Base-by-base conservation (phyloP, 305 asterid species). In the Fraxinus xanthoxyloides region DNA sequence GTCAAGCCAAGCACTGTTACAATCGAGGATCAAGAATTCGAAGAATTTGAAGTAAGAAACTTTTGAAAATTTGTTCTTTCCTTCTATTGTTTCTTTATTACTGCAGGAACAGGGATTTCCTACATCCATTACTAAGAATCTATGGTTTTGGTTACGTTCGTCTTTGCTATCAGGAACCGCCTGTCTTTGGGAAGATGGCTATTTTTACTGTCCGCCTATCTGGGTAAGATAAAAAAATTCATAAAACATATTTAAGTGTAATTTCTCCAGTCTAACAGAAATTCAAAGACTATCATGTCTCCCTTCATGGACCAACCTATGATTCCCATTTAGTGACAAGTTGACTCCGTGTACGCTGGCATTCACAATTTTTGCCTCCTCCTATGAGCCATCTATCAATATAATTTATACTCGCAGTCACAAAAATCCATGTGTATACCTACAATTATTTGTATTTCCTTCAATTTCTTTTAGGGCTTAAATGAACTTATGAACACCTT, bases 1-100 rank as follows among this genome's bases (percentile, higher is more conserved):
- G 90, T 74, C 43, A 81, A 91, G 91, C 97, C 97, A 65, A 95
- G 90, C 82, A 92, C 90, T 34, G 78, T 89, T 65, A 82, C 85
- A 3, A 84, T 95, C 21, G 99, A 95, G 85, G 99, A 95, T 84
- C 87, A 89, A 73, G 97, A 92, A 77, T 90, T 95, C 83, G 99
- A 95, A 89, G 98, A 94, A 77, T 95, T 92, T 77, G 97, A 94
- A 78, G 99, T 95, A 89, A 87, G 92, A 79, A 82, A 74, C 30
- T 82, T 75, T 43, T 36, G 1, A 75, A 51, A 4, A 79, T 26
- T 63, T 51, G 73, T 3, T 54, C 24, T 65, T 78, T 36, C 77
- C 31, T 7, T 24, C 65, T 40, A 67, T 24, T 38, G 10, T 79
- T 63, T 61, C 77, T 72, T 26, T 8, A 32, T 65, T 61, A 8